Conservation (phyloP, 176 grass and related monocot species). For the Secale cereale region DNA sequence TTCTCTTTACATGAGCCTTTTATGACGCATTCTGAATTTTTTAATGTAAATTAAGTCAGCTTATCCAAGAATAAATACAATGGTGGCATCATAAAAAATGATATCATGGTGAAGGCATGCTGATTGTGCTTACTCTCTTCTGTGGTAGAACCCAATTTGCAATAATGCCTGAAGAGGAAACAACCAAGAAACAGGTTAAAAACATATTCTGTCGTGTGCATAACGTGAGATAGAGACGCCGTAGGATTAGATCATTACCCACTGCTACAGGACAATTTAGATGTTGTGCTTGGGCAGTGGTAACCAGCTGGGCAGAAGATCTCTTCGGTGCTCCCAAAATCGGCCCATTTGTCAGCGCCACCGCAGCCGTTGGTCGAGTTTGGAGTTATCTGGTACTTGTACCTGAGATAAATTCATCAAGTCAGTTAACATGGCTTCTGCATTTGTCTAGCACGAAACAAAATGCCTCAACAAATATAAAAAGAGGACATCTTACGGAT, state of each 20-base stretch:
- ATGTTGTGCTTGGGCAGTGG: slow-evolving; percentile 67
- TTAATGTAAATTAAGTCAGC: slow-evolving; percentile 14
- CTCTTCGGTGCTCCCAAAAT: slow-evolving; percentile 54
- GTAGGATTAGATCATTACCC: slow-evolving; percentile 67
- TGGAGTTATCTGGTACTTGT: slow-evolving; percentile 72
- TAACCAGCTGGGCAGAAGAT: slow-evolving; percentile 80
- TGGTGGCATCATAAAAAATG: background rate
- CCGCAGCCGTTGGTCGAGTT: slow-evolving; percentile 52
- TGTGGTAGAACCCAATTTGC: slow-evolving; percentile 68
- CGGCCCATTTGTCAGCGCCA: slow-evolving; percentile 80
- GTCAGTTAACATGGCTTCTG: background rate
- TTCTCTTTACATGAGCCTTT: slow-evolving; percentile 47
- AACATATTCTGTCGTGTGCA: background rate
- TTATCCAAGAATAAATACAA: background rate
- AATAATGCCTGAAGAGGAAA: slow-evolving; percentile 65
- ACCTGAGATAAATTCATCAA: slow-evolving; percentile 35
- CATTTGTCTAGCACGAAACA: slow-evolving; percentile 1
- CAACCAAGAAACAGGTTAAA: slow-evolving; percentile 12
- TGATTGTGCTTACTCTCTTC: slow-evolving; percentile 50
- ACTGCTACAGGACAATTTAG: slow-evolving; percentile 45
- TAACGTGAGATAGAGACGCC: background rate
- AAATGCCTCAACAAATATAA: background rate
- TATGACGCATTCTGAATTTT: slow-evolving; percentile 69
- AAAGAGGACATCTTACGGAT: slow-evolving; percentile 71
- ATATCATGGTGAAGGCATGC: background rate